Evolutionary conservation across 257 asterid genomes (phyloP).

Genomic region (Solanum dulcamara): DNA sequence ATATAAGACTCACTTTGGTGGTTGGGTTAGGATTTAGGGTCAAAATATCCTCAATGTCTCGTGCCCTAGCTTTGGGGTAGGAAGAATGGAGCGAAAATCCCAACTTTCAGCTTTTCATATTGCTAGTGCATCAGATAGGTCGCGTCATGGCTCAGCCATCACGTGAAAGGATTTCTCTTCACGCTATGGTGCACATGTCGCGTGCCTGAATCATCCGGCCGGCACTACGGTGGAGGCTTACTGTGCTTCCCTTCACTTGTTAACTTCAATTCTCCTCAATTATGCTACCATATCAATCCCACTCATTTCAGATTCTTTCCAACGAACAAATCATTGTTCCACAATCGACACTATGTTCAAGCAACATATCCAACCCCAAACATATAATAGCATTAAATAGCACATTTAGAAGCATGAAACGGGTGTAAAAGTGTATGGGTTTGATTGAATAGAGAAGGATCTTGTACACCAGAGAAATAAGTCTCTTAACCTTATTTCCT

Average conservation of each 20-base stretch:
- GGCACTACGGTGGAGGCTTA: neutral
- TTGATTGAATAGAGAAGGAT: neutral
- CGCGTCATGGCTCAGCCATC: neutral
- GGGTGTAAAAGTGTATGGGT: neutral
- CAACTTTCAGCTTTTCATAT: neutral
- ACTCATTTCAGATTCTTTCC: neutral
- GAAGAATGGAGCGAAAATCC: neutral
- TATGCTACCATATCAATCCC: neutral
- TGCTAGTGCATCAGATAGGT: neutral
- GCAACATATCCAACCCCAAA: neutral
- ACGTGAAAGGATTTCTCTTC: neutral
- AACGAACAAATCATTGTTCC: neutral
- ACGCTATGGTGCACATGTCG: neutral
- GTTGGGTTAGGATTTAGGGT: neutral
- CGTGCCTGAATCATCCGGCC: neutral
- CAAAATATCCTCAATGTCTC: neutral
- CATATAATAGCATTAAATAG: neutral
- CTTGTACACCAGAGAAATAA: neutral
- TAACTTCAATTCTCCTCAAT: neutral
- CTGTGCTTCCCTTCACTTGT: neutral
- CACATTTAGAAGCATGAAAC: neutral
- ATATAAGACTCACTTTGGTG: neutral
- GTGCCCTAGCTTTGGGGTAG: neutral
- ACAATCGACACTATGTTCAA: neutral
- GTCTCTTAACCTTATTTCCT: neutral